A percentile compares a stretch with the other conserved stretches of the same genome.
Conservation (phyloP, 192 early-diverging fungal species). For the Entrophospora sp. region DNA sequence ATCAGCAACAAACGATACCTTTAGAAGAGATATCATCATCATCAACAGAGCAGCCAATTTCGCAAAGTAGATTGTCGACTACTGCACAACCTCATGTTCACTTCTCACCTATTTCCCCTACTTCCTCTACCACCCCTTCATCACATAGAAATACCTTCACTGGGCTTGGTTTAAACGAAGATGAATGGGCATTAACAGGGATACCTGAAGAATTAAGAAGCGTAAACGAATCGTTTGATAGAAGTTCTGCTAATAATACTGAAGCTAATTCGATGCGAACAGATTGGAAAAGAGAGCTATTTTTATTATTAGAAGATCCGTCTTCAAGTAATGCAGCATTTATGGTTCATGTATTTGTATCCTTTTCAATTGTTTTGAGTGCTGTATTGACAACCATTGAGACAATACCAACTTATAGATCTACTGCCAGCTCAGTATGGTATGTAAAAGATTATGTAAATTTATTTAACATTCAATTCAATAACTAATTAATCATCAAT, state of each 20-base stretch:
- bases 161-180: conserved; percentile 20
- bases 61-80: not conserved
- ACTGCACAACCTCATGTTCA: not conserved
- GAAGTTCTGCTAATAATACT: conserved; percentile 30
- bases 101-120: too few species aligned
- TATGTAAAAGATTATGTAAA: conserved; percentile 17
- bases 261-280: conserved; percentile 37
- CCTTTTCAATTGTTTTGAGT: conserved; percentile 63
- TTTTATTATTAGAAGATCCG: conserved; percentile 68
- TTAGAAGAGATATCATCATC: not conserved
- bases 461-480: not conserved
- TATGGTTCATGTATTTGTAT: conserved; percentile 62
- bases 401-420: conserved; percentile 67
- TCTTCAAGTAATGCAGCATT: conserved; percentile 65
- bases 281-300: conserved; percentile 50
- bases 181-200: conserved; percentile 36
- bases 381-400: conserved; percentile 69
- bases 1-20: not conserved
- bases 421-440: conserved; percentile 44
- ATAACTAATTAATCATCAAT: not conserved
- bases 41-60: not conserved
- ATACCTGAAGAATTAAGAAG: conserved; percentile 32
- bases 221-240: conserved; percentile 22
- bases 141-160: too few species aligned
- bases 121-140: too few species aligned